These are phyloP conservation scores for Apocynum venetum DNA, from an alignment of 257 asterid genomes.

Conservation along the genomic window DNA sequence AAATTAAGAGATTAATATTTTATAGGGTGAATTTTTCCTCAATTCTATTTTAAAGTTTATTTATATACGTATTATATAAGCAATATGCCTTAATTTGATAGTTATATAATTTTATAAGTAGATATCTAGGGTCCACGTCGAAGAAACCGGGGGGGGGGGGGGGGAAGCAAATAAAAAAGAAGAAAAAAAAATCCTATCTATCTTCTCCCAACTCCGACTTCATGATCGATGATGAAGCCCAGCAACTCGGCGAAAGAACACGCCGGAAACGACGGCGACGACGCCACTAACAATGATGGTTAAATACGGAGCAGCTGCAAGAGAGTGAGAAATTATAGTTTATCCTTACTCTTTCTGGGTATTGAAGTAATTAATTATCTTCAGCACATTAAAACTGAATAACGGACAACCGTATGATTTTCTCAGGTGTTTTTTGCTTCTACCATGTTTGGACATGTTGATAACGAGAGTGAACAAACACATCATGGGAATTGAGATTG, in stretches of 20 bases:
- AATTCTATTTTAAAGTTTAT: too few relatives aligned
- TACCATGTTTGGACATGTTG: background rate
- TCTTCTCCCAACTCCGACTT: background rate
- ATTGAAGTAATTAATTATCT: background rate
- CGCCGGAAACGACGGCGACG: background rate
- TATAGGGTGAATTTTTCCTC: too few relatives aligned
- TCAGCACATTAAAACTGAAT: background rate
- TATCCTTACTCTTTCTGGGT: background rate
- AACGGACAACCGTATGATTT: conserved; percentile 1
- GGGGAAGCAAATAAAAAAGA: too few relatives aligned
- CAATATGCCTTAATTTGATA: too few relatives aligned
- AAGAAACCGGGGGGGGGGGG: too few relatives aligned
- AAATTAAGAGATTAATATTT: too few relatives aligned
- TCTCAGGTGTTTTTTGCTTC: conserved; percentile 2
- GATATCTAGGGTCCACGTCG: too few relatives aligned
- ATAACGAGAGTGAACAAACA: background rate
- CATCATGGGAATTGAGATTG: background rate
- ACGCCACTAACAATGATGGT: background rate
- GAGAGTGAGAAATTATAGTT: background rate
- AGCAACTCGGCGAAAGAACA: background rate
- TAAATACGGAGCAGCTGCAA: background rate
- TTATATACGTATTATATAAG: too few relatives aligned
- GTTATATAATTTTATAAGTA: too few relatives aligned
- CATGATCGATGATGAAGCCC: background rate
- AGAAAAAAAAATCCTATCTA: background rate